phyloP scores from a whole-genome alignment of 257 asterid genomes.

The Ligustrum vulgare region DNA sequence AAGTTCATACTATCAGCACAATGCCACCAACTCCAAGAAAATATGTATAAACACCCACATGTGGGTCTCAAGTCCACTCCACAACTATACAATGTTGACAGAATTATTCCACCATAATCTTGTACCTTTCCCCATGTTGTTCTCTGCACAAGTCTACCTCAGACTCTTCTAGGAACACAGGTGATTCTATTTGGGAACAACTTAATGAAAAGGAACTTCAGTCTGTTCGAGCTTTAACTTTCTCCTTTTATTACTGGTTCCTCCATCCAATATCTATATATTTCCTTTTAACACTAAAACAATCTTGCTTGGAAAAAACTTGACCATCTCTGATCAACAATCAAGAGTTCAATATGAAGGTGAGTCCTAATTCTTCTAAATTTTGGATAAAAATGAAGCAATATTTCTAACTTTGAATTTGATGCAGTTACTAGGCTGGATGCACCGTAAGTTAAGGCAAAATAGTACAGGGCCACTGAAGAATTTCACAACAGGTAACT shows the following conservation, averaged over 20 bases:
- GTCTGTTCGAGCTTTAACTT: not conserved
- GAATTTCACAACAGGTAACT: constrained; percentile 57
- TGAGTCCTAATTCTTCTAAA: constrained; percentile 35
- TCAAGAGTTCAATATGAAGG: constrained; percentile 65
- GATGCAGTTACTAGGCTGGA: constrained; percentile 88
- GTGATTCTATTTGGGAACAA: not conserved
- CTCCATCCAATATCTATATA: constrained; percentile 5
- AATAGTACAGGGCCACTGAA: constrained; percentile 44
- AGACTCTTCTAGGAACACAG: constrained; percentile 42
- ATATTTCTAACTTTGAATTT: constrained; percentile 35
- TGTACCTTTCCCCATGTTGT: constrained; percentile 62
- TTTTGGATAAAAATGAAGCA: constrained; percentile 12
- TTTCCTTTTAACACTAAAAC: constrained; percentile 23
- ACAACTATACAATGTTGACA: constrained; percentile 39
- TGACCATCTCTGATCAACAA: constrained; percentile 20
- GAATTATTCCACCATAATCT: constrained; percentile 45
- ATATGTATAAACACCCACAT: constrained; percentile 39
- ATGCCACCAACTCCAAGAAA: constrained; percentile 35
- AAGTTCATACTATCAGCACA: constrained; percentile 9
- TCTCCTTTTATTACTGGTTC: not conserved
- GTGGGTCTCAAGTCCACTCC: constrained; percentile 59
- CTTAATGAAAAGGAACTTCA: not conserved
- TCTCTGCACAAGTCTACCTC: constrained; percentile 38
- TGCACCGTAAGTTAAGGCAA: constrained; percentile 67
- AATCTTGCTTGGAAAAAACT: constrained; percentile 24